Conservation (phyloP, 2,329 filamentous ascomycete species). For the Fusarium sp. region DNA sequence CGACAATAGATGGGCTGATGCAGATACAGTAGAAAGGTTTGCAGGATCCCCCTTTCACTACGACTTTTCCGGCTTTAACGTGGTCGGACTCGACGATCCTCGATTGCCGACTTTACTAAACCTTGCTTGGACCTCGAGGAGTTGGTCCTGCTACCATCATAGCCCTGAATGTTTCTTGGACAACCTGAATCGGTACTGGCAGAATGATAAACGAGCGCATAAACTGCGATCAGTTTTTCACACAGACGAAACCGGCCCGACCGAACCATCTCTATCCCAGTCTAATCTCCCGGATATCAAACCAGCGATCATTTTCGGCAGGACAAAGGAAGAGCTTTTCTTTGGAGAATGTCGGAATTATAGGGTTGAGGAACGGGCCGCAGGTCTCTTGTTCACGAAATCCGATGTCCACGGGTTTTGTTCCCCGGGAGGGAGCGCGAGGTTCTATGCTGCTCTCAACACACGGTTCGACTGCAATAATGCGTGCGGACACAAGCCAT, state of each 20-base stretch:
- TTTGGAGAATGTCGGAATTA: background rate
- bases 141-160: background rate
- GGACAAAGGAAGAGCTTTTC: background rate
- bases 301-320: conserved; percentile 19
- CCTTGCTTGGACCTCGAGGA: no score
- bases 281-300: background rate
- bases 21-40: no score
- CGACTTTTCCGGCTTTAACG: background rate
- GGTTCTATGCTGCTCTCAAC: no score
- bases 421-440: background rate
- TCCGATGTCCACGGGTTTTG: no score
- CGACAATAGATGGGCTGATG: background rate
- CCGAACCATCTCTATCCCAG: background rate
- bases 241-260: background rate
- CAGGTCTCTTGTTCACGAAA: no score
- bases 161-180: background rate
- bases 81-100: conserved; percentile 14
- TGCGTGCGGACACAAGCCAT: background rate
- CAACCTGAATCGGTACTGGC: background rate
- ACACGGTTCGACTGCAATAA: background rate
- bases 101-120: conserved; percentile 8
- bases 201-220: background rate
- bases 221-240: background rate
- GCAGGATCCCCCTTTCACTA: background rate
- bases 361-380: no score